Base-by-base conservation (phyloP, 345 rosid genomes). In the Pelargonium nanum region DNA sequence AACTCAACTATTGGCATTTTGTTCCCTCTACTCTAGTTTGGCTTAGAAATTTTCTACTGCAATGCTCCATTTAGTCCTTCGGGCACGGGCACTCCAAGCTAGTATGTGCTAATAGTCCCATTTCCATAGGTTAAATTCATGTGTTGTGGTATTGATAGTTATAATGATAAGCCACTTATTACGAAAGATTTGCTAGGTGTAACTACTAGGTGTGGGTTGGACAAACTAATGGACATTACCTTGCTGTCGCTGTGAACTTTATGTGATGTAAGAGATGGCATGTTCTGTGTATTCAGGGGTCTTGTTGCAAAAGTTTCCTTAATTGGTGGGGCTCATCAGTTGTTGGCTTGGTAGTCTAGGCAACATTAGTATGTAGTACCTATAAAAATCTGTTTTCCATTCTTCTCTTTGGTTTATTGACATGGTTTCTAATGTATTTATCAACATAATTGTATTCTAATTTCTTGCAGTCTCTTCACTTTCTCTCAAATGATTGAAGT, bases 401-500 rank as follows among this genome's bases (percentile, higher is more conserved):
- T 56, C 61, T 65, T 3, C 40, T 19, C 22, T 15, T 12, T 20
- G 57, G 19, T 25, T 61, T 12, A 26, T 48, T 22, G 21, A 52
- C 16, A 22, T 15, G 24, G 19, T 59, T 4, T 1, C 50, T 22
- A 4, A 23, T 30, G 24, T 21, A 66, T 48, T 56, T 26, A 5
- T 63, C 63, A 57, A 53, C 26, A 62, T n/a, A 53, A 53, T 61
- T 57, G 21, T 51, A 22, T 65, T 50, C 44, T 32, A 12, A 58
- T 24, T 19, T 67, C 67, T 71, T 67, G 78, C 82, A 92, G 98
- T 68, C 78, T 92, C 22, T 83, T 78, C 77, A 85, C 89, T 4
- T 89, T 92, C 77, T 82, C 98, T 6, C 70, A 67, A 57, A 83
- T 89, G 95, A 56, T 48, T 61, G 77, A 83, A 84, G 91, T 92